Base-by-base conservation (phyloP, 2,329 filamentous ascomycete genomes). In the Diaporthe batatas region DNA sequence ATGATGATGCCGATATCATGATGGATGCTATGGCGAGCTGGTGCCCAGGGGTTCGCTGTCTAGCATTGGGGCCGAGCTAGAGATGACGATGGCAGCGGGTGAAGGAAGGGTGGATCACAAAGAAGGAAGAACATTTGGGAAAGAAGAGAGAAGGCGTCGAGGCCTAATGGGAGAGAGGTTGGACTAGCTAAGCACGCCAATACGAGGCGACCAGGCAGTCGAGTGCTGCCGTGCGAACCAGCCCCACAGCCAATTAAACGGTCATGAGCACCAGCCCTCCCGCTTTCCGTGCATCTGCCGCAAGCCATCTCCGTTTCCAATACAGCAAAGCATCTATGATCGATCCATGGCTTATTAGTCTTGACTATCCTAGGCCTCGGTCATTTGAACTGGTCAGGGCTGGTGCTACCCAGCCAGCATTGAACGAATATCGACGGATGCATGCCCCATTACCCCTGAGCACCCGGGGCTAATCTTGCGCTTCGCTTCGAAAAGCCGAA, bases 211-310 rank as follows among this genome's bases (percentile, higher is more conserved):
- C 25, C 47, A 62, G 71, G 65, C 42, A 65, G 54, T 42, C 70
- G 49, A 70, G 25, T 36, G 68, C 49, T 59, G 51, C 57, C 44
- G 18, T 59, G 65, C 67, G 53, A 72, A 57, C 70, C 62, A 34
- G 49, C 44, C 67, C 73, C 73, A 74, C 73, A 73, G 16, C 70
- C 70, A 74, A 73, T 74, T 74, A 73, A 74, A 72, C 71, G 67
- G 71, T 68, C 70, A 72, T 55, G 25, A 54, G 42, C 49, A 36
- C 32, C 39, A 42, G 65, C 62, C 58, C 44, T 74, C 47, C 44
- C 29, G 8, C n/a, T 32, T n/a, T 47, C 29, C 51, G 36, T 67
- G 21, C 62, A 39, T n/a, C 16, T 34, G 36, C 59, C 32, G 47
- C 62, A 67, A 53, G 32, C 47, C 62, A 53, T 47, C 12, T 23